A percentile compares a stretch with the other conserved stretches of the same genome.
Conservation (phyloP, 805 yeast species). For the Groenewaldozyma salmanticensis region DNA sequence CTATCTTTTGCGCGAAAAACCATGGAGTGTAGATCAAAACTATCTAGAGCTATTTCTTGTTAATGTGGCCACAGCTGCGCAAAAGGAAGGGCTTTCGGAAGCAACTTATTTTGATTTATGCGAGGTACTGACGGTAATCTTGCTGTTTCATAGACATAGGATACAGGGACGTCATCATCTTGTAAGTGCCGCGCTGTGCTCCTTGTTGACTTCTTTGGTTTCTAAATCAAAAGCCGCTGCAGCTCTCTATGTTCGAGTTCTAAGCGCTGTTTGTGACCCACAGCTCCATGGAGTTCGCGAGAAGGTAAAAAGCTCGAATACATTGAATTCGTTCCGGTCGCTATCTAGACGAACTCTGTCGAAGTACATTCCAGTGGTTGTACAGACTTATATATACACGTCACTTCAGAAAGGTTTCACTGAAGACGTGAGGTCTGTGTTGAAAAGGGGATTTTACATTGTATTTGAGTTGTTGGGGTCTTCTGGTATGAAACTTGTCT, state of each 20-base stretch:
- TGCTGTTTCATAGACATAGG: slow-evolving; percentile 61
- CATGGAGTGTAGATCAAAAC: slow-evolving; percentile 59
- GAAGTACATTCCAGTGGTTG: slow-evolving; percentile 48
- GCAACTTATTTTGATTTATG: background rate
- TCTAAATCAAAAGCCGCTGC: slow-evolving; percentile 31
- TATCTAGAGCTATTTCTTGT: slow-evolving; percentile 47
- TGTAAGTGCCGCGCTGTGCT: slow-evolving; percentile 38
- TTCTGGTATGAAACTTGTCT: slow-evolving; percentile 53
- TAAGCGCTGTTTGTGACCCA: slow-evolving; percentile 70
- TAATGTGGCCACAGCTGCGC: slow-evolving; percentile 24
- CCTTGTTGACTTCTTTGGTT: slow-evolving; percentile 42
- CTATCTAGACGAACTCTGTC: slow-evolving; percentile 52
- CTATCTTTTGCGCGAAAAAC: slow-evolving; percentile 35
- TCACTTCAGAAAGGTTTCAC: slow-evolving; percentile 43
- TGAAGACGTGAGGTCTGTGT: slow-evolving; percentile 35
- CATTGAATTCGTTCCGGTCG: slow-evolving; percentile 48
- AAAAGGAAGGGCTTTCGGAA: background rate
- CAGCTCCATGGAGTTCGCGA: slow-evolving; percentile 26
- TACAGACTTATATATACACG: slow-evolving; percentile 48
- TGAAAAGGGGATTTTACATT: slow-evolving; percentile 49
- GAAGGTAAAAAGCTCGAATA: slow-evolving; percentile 26
- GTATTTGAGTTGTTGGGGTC: slow-evolving; percentile 62
- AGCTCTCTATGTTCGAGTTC: slow-evolving; percentile 43
- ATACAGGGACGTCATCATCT: slow-evolving; percentile 67
- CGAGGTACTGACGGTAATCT: slow-evolving; percentile 46